Evolutionary conservation across 2,329 filamentous ascomycete genomes (phyloP), one percentile per base, ranked within the genome.

Genomic region (Diatrype stigma): DNA sequence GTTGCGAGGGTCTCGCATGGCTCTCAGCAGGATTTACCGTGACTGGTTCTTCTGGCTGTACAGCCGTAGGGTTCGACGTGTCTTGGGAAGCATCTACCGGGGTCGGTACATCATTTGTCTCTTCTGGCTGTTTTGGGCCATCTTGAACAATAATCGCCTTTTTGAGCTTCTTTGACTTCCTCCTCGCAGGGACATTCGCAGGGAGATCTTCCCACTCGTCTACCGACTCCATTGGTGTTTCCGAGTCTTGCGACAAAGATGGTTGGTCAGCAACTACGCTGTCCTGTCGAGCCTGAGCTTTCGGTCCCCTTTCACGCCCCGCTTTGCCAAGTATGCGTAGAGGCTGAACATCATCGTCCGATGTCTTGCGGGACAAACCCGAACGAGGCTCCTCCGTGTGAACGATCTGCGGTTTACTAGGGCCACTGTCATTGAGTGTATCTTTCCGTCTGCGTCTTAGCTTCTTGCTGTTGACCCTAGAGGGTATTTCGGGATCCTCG

Each of bases 291-390:
- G 51, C 38, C 42, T 57, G 57, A 40, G 50, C 46, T 35, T 70
- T 69, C 7, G 67, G n/a, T n/a, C 64, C 35, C 66, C 68, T 56
- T 72, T 76, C 2, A 75, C 74, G 16, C 65, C 76, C 55, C 67
- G 65, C 48, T 72, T 68, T 71, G 56, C 61, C 67, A 2, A 65
- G 58, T 51, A 66, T 67, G 17, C 57, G 50, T 28, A 49, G 51
- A 40, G 52, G 45, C 14, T 45, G 22, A 30, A 52, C 67, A 55
- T 65, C 67, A 16, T 64, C 56, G 57, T 70, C 66, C 54, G 62
- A 48, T n/a, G 40, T 52, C 55, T 46, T 66, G 59, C 32, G 60
- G 40, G 52, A 38, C 22, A 26, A 51, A 11, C 57, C 53, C 2
- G 44, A 17, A 23, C 48, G 19, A 21, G 55, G 42, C 8, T 56